phyloP scores from a whole-genome alignment of 2,329 filamentous ascomycete genomes.

The Tympanopsis confertula region DNA sequence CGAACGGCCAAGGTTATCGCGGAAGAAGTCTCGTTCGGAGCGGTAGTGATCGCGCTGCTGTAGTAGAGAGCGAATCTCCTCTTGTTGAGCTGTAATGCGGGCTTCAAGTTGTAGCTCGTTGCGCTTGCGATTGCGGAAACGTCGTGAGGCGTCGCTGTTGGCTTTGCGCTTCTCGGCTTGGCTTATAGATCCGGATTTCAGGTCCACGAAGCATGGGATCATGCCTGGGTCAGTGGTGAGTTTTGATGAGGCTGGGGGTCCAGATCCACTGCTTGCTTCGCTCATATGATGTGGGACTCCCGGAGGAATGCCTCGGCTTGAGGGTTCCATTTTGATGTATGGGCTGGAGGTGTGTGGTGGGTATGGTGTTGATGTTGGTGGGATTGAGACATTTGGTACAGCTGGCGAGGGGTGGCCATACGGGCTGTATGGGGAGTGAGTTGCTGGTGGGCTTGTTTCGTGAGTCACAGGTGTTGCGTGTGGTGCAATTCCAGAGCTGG shows the following conservation, averaged over 20 bases:
- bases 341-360: background rate
- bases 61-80: conserved; percentile 17
- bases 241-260: too few relatives aligned
- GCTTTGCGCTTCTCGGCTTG: conserved; percentile 26
- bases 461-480: too few relatives aligned
- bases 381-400: background rate
- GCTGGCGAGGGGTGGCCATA: background rate
- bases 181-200: conserved; percentile 24
- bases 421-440: too few relatives aligned
- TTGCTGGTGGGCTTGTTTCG: too few relatives aligned
- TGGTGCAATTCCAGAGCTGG: too few relatives aligned
- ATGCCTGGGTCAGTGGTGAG: conserved; percentile 10
- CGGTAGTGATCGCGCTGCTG: conserved; percentile 24
- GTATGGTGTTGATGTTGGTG: background rate
- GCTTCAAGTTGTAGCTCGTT: conserved; percentile 16
- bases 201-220: conserved; percentile 22
- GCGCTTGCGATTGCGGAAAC: conserved; percentile 26
- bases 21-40: conserved; percentile 23
- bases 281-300: background rate
- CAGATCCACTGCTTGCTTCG: background rate
- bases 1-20: conserved; percentile 16
- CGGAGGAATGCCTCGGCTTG: too few relatives aligned
- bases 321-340: background rate
- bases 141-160: conserved; percentile 25
- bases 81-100: conserved; percentile 10